Percentiles rank a stretch among this genome's conserved stretches.
Evolutionary conservation across 768 basidiomycete species (phyloP).

Genomic region (Leccinum disarticulatum): DNA sequence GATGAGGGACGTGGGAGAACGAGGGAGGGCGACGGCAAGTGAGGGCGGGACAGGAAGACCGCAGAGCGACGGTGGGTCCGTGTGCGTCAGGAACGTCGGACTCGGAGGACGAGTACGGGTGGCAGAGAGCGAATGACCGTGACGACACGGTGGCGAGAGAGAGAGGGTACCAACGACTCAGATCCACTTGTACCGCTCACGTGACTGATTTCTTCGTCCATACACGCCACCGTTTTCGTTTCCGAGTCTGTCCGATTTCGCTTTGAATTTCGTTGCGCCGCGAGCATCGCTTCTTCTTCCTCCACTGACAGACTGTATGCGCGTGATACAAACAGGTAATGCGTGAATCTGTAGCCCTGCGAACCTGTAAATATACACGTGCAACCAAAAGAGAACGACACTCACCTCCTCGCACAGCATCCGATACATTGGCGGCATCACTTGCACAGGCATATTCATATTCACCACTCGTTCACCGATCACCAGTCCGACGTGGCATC

Average conservation of each 20-base stretch:
- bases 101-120: no score
- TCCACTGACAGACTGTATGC: slow-evolving; percentile 72
- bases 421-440: slow-evolving; percentile 87
- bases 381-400: slow-evolving; percentile 4
- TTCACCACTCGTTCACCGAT: no score
- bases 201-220: slow-evolving; percentile 3
- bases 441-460: slow-evolving; percentile 40
- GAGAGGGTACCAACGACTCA: no score
- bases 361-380: not conserved
- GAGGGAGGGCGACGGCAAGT: no score
- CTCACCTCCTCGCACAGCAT: slow-evolving; percentile 84
- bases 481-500: no score
- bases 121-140: no score
- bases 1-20: no score
- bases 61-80: no score
- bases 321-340: slow-evolving; percentile 73
- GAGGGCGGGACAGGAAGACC: no score
- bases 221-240: slow-evolving; percentile 53
- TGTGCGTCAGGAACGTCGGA: no score
- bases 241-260: slow-evolving; percentile 34
- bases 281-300: slow-evolving; percentile 54
- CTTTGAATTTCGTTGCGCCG: slow-evolving; percentile 43
- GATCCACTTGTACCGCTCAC: no score
- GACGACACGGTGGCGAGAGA: no score
- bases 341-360: slow-evolving; percentile 55